Base-by-base conservation (phyloP, 441 rosid genomes). In the Gossypium trilobum region DNA sequence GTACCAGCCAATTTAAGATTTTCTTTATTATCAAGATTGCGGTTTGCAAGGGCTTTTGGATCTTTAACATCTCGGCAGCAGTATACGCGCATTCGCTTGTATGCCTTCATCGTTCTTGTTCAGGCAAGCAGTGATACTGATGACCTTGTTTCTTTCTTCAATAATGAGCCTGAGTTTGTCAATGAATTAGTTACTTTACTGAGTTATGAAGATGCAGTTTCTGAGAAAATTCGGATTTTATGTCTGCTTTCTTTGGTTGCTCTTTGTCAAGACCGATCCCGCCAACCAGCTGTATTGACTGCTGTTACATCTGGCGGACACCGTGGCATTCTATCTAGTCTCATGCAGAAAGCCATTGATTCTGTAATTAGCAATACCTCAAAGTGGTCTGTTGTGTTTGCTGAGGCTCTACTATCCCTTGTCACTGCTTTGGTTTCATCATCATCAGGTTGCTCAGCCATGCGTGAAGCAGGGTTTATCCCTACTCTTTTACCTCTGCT, bases 391-490 rank as follows among this genome's bases (percentile, higher is more conserved):
- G 89, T 95, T 72, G 90, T 82, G 68, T 90, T 89, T 84, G 92
- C 97, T n/a, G 97, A 95, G 85, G 96, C 97, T 68, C 82, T 93
- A 64, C 80, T 93, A 65, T 92, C 97, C 74, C 95, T 95, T 79
- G 91, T 91, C 68, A 90, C 97, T 66, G 93, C 90, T 63, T 78
- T 95, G 85, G 99, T 89, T 67, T 89, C 99, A 64, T 88, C 97
- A 56, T 88, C 97, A 36, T 90, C 97, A 5, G 92, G 99, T 70
- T 93, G 99, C 76, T 87, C 98, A 4, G 98, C 98, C 59, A 86
- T 95, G 96, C 91, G 93, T 56, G 99, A 95, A 78, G 98, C 97
- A 58, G 99, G 97, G 58, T 88, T 95, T 79, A 90, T 95, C 66
- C 95, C 96, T 22, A 90, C 96, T 74, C 92, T 95, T 74, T 76